A percentile compares a stretch with the other conserved stretches of the same genome.
Conservation (phyloP, 2,329 filamentous ascomycete genomes). For the Aspergillus brasiliensis region DNA sequence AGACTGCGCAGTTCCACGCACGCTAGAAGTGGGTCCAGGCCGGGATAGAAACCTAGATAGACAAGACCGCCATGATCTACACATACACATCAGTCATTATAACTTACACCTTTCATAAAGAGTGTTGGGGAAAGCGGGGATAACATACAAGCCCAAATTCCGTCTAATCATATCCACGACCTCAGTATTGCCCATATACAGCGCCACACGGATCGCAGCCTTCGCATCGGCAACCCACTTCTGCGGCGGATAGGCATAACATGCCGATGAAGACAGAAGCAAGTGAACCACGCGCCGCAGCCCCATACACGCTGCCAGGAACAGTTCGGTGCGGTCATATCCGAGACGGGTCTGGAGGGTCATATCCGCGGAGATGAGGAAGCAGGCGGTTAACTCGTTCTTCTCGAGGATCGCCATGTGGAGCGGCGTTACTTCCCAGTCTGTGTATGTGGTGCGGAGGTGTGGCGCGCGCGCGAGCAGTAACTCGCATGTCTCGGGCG, state of each 20-base stretch:
- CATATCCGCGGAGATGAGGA: background rate
- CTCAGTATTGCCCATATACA: background rate
- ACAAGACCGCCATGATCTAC: too few species aligned
- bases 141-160: background rate
- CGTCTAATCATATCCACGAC: background rate
- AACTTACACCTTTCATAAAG: too few species aligned
- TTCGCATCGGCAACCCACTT: background rate
- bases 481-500: background rate
- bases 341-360: background rate
- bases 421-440: background rate
- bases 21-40: too few species aligned
- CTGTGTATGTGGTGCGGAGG: background rate
- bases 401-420: background rate
- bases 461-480: background rate
- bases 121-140: background rate
- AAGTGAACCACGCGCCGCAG: background rate
- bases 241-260: background rate
- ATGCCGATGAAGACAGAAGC: background rate
- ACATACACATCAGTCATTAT: too few species aligned
- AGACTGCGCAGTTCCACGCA: too few species aligned
- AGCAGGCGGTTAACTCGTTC: background rate
- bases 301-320: background rate
- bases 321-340: background rate
- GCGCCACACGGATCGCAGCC: background rate
- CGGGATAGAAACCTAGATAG: too few species aligned